Evolutionary conservation across 1,284 basidiomycete species (phyloP).

Genomic region (Sporisorium exsertum): DNA sequence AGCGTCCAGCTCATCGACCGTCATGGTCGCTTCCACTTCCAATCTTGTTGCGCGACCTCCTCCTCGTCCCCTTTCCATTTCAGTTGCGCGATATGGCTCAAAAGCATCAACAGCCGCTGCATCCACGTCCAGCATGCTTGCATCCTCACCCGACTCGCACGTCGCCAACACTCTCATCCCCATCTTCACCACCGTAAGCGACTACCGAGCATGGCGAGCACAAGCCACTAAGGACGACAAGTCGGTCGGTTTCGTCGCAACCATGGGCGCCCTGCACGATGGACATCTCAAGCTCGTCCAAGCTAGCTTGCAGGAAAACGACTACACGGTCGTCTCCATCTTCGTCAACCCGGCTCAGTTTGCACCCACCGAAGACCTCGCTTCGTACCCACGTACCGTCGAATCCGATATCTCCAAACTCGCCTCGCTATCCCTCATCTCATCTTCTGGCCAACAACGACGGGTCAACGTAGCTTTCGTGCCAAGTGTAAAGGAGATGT

Average conservation of each 20-base stretch:
- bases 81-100: neutral
- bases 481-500: constrained; percentile 73
- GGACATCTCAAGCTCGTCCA: constrained; percentile 86
- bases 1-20: constrained; percentile 5
- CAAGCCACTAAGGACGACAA: constrained; percentile 71
- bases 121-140: constrained; percentile 4
- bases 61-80: constrained; percentile 5
- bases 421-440: constrained; percentile 22
- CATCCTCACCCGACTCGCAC: constrained; percentile 34
- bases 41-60: neutral
- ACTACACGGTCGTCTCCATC: constrained; percentile 90
- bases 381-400: constrained; percentile 85
- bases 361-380: constrained; percentile 92
- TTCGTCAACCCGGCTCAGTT: constrained; percentile 99
- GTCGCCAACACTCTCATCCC: constrained; percentile 75
- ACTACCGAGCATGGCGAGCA: constrained; percentile 82
- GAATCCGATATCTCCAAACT: constrained; percentile 58
- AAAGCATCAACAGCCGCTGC: neutral
- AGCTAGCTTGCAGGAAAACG: constrained; percentile 80
- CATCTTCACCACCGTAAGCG: constrained; percentile 79
- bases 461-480: constrained; percentile 51
- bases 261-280: constrained; percentile 96
- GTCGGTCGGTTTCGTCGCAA: constrained; percentile 88
- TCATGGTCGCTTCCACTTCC: neutral
- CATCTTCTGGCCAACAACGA: constrained; percentile 2